A percentile compares a stretch with the other conserved stretches of the same genome.
phyloP scores from a whole-genome alignment of 2,329 filamentous ascomycete genomes.

The Fusarium sp. region DNA sequence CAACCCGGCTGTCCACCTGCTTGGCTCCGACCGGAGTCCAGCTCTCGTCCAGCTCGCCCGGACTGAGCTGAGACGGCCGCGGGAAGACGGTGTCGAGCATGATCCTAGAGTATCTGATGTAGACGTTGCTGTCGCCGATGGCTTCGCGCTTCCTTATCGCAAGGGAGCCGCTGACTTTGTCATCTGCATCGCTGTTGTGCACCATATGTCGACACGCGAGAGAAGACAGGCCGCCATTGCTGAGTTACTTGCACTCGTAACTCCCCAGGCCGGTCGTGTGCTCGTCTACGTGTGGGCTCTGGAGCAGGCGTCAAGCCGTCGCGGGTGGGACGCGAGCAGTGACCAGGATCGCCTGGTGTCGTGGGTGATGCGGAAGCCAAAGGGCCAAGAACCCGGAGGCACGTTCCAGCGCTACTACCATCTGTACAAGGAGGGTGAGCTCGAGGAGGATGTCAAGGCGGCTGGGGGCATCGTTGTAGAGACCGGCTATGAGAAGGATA shows the following conservation, averaged over 20 bases:
- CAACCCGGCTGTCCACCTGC: slow-evolving; percentile 80
- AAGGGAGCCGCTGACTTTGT: slow-evolving; percentile 75
- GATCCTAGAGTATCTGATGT: slow-evolving; percentile 58
- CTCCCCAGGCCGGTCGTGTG: slow-evolving; percentile 71
- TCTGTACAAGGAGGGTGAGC: slow-evolving; percentile 85
- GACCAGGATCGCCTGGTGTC: slow-evolving; percentile 95
- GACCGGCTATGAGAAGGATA: slow-evolving; percentile 94
- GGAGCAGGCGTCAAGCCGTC: slow-evolving; percentile 86
- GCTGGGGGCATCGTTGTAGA: slow-evolving; percentile 82
- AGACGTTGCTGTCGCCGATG: slow-evolving; percentile 82
- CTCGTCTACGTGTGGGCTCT: slow-evolving; percentile 96
- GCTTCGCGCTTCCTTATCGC: slow-evolving; percentile 84
- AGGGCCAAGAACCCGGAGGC: slow-evolving; percentile 54
- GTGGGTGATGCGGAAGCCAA: slow-evolving; percentile 76
- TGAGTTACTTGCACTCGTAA: slow-evolving; percentile 76
- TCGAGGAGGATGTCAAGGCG: slow-evolving; percentile 80
- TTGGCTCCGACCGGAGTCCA: slow-evolving; percentile 85
- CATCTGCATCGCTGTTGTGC: slow-evolving; percentile 93
- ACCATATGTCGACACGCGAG: slow-evolving; percentile 85
- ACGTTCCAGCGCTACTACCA: slow-evolving; percentile 95
- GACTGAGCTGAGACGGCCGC: slow-evolving; percentile 35
- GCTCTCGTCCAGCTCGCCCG: slow-evolving; percentile 65
- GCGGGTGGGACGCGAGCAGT: slow-evolving; percentile 87
- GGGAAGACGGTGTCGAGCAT: slow-evolving; percentile 22
- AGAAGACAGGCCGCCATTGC: slow-evolving; percentile 79